phyloP scores from a whole-genome alignment of 495 filamentous ascomycete genomes.

The Xylaria acuta region DNA sequence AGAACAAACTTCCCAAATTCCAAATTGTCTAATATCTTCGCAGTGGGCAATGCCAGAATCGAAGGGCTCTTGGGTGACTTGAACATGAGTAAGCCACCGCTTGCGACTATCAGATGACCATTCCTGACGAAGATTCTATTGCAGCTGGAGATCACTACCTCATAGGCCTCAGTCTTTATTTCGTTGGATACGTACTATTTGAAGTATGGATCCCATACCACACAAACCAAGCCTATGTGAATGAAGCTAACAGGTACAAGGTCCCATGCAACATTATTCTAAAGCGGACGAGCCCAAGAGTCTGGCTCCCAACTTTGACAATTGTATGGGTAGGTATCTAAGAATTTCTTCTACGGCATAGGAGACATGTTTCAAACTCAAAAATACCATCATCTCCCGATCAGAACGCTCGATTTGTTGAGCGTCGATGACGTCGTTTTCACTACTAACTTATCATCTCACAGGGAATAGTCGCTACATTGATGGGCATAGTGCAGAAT shows the following conservation, averaged over 20 bases:
- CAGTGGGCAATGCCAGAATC: constrained; percentile 56
- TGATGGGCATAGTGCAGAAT: constrained; percentile 73
- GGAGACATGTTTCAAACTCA: background rate
- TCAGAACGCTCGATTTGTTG: background rate
- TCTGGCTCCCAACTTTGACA: constrained; percentile 59
- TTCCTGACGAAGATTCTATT: constrained; percentile 3
- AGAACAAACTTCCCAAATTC: background rate
- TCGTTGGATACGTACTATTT: constrained; percentile 76
- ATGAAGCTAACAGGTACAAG: constrained; percentile 34
- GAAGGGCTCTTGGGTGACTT: constrained; percentile 71
- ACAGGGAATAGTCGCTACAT: constrained; percentile 72
- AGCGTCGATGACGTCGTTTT: background rate
- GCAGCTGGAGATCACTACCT: constrained; percentile 72
- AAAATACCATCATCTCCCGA: background rate
- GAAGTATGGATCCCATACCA: constrained; percentile 42
- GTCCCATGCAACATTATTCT: constrained; percentile 77
- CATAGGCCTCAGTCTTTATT: constrained; percentile 74
- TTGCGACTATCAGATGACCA: background rate
- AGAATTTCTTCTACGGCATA: background rate
- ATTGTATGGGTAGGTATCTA: constrained; percentile 39
- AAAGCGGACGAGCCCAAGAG: constrained; percentile 70
- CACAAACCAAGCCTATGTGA: too few species aligned
- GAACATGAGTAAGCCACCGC: constrained; percentile 56
- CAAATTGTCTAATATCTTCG: background rate
- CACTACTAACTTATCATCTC: constrained; percentile 10